Evolutionary conservation across 2,329 filamentous ascomycete species (phyloP), one percentile per base, ranked within the genome.

Genomic region (Talaromyces pinophilus): DNA sequence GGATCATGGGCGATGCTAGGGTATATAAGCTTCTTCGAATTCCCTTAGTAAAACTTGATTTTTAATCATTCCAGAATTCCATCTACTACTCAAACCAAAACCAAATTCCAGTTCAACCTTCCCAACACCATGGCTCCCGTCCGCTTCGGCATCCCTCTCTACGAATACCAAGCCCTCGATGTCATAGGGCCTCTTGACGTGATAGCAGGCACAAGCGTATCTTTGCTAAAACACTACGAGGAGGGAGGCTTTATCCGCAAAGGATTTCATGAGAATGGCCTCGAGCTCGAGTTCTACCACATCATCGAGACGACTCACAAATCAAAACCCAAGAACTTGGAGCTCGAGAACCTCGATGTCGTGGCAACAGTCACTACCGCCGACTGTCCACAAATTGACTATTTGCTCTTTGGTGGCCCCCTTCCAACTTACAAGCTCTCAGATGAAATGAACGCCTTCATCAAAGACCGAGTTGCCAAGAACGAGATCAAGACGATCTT

Each of bases 401-500:
- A 67, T 30, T 55, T 67, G 30, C 42, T 67, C 8, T 22, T 62
- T 33, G 65, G 65, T 15, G 60, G 60, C 3, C 63, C 63, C 15
- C 3, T 63, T 35, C 60, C 60, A 5, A 50, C 19, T 28, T 67
- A 33, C 44, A 63, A 48, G 40, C 33, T 67, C n/a, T 60, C 65
- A 1, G 52, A 60, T 2, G 52, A 63, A 55, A 54, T 63, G 60
- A 63, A 28, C 5, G 11, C 17, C 17, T 67, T 67, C 28, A 63
- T 67, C n/a, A 25, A 46, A 17, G 60, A 63, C 8, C 60, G 60
- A 3, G 35, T 67, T 19, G 35, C 54, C 4, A 63, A 46, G n/a
- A 33, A 60, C 7, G 60, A 67, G 35, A 67, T 67, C 44, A 66
- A 67, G 19, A 67, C 61, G 13, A 54, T 67, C 28, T 64, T 67